Conservation (phyloP, 345 rosid genomes). For the Fremontodendron californicum region DNA sequence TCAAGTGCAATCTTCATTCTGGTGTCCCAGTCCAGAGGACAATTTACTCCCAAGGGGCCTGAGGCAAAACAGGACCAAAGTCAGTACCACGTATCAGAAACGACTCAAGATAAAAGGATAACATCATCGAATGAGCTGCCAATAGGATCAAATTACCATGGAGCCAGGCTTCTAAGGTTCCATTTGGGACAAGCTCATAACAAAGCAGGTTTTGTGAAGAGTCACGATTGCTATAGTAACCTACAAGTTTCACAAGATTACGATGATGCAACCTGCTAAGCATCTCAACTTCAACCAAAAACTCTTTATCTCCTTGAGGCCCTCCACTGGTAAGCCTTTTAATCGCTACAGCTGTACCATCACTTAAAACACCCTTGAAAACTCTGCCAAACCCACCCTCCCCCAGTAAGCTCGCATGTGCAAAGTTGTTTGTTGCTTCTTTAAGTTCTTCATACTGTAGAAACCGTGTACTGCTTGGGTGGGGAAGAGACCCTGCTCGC, state of each 20-base stretch:
- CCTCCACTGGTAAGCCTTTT: conserved; percentile 92
- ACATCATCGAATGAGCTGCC: not conserved
- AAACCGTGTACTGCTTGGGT: conserved; percentile 85
- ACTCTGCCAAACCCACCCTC: conserved; percentile 99
- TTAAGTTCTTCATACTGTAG: conserved; percentile 91
- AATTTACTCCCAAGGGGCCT: conserved; percentile 90
- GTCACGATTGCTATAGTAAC: conserved; percentile 88
- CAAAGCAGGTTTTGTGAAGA: conserved; percentile 90
- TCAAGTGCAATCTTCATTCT: conserved; percentile 99
- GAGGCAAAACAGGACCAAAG: conserved; percentile 25
- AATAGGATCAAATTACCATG: conserved; percentile 56
- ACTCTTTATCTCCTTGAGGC: conserved; percentile 93
- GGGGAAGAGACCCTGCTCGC: conserved; percentile 63
- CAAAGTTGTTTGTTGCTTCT: conserved; percentile 91
- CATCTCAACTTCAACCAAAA: conserved; percentile 98
- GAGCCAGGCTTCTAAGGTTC: conserved; percentile 97
- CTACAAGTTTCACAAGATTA: conserved; percentile 96
- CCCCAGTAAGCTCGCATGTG: conserved; percentile 79
- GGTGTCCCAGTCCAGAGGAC: conserved; percentile 96
- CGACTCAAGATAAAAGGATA: conserved; percentile 12
- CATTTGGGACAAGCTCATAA: conserved; percentile 97
- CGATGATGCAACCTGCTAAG: conserved; percentile 99
- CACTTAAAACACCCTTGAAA: conserved; percentile 92
- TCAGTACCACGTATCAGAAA: conserved; percentile 8
- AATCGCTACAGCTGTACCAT: conserved; percentile 98